Evolutionary conservation across 441 rosid genomes (phyloP).

Genomic region (Aquilaria agallochum): DNA sequence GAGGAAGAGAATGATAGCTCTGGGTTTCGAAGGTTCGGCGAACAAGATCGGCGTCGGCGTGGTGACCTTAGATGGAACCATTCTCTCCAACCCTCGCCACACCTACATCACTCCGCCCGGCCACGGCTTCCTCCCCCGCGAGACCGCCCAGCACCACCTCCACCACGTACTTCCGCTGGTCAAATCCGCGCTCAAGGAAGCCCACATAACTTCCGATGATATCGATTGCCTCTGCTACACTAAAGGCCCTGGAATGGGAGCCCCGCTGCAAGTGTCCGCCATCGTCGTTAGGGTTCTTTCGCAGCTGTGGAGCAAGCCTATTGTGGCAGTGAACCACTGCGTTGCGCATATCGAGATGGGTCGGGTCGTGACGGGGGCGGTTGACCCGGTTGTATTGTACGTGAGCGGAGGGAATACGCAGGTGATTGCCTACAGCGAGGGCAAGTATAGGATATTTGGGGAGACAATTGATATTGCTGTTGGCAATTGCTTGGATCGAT

Average conservation of each 20-base stretch:
- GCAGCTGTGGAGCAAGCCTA: conserved; percentile 78
- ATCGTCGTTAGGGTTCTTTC: conserved; percentile 76
- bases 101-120: conserved; percentile 96
- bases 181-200: conserved; percentile 60
- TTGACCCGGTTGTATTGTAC: conserved; percentile 89
- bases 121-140: conserved; percentile 95
- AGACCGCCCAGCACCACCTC: conserved; percentile 91
- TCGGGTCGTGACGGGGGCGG: conserved; percentile 85
- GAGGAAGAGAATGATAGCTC: conserved; percentile 75
- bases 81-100: conserved; percentile 89
- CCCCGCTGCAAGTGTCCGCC: conserved; percentile 81
- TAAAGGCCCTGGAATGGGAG: conserved; percentile 98
- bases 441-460: conserved; percentile 76
- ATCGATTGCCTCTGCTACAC: conserved; percentile 91
- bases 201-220: conserved; percentile 57
- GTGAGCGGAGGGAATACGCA: conserved; percentile 99
- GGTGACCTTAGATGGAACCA: conserved; percentile 72
- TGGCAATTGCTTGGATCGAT: conserved; percentile 94
- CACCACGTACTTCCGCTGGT: conserved; percentile 74
- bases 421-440: conserved; percentile 94
- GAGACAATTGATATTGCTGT: conserved; percentile 98
- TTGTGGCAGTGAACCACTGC: conserved; percentile 86
- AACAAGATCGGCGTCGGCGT: conserved; percentile 94
- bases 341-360: conserved; percentile 99
- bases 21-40: conserved; percentile 93